Percentiles rank a stretch among this genome's conserved stretches.
Conservation (phyloP, 192 early-diverging fungal species). For the Podila minutissima region DNA sequence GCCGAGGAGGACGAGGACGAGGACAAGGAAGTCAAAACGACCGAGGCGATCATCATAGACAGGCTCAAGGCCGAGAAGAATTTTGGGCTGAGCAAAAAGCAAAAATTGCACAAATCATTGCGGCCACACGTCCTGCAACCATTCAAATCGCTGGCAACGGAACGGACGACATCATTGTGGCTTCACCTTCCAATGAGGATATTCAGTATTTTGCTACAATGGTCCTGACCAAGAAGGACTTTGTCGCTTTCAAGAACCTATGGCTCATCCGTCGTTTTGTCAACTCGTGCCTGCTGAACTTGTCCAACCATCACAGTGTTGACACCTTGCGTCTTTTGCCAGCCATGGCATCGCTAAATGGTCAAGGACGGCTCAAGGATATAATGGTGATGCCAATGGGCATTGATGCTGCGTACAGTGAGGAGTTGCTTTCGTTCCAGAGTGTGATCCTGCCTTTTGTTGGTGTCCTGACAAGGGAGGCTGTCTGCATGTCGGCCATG, state of each 20-base stretch:
- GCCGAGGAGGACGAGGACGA: background rate
- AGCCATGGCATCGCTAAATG: constrained; percentile 7
- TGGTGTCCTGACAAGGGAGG: constrained; percentile 49
- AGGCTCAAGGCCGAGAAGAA: too few relatives aligned
- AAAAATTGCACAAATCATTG: too few relatives aligned
- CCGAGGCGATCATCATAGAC: background rate
- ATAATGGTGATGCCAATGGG: constrained; percentile 33
- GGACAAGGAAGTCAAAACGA: background rate
- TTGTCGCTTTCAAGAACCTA: background rate
- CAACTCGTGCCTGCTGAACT: constrained; percentile 42
- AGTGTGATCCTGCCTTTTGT: constrained; percentile 49
- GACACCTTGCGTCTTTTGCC: constrained; percentile 34
- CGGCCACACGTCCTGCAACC: background rate
- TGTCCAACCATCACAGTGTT: constrained; percentile 37
- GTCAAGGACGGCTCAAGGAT: constrained; percentile 20
- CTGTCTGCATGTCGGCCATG: constrained; percentile 39
- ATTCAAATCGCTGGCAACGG: constrained; percentile 37
- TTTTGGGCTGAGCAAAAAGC: too few relatives aligned
- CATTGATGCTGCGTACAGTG: constrained; percentile 22
- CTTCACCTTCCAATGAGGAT: background rate
- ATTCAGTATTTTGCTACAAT: constrained; percentile 8
- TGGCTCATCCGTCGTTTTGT: constrained; percentile 19
- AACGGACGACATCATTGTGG: constrained; percentile 37
- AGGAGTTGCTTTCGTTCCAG: constrained; percentile 37
- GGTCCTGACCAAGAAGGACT: constrained; percentile 3